Evolutionary conservation across 345 rosid genomes (phyloP).

Genomic region (Syzygium grande): DNA sequence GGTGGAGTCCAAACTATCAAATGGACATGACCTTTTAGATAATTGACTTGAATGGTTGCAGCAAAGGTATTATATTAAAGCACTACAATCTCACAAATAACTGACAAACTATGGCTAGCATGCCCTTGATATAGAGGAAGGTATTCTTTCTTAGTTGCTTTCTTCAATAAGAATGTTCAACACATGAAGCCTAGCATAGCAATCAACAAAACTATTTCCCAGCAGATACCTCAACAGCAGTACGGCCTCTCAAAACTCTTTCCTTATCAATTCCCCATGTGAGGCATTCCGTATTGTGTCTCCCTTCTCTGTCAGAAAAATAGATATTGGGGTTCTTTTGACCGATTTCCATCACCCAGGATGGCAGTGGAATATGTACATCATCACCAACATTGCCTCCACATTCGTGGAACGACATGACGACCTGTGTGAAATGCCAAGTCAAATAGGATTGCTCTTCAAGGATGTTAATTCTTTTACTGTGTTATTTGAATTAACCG

Average conservation of each 20-base stretch:
- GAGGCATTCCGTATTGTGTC: slow-evolving; percentile 76
- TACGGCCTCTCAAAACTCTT: slow-evolving; percentile 78
- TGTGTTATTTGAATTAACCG: background rate
- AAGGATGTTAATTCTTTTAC: background rate
- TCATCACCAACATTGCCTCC: slow-evolving; percentile 98
- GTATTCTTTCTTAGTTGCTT: background rate
- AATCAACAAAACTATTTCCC: background rate
- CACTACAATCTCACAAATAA: background rate
- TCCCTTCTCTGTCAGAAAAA: slow-evolving; percentile 81
- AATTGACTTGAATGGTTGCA: background rate
- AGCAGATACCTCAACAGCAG: slow-evolving; percentile 79
- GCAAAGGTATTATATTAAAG: background rate
- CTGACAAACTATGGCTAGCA: background rate
- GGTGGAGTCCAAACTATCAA: background rate
- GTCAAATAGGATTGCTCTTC: background rate
- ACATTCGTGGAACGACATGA: slow-evolving; percentile 96
- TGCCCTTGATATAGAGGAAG: background rate
- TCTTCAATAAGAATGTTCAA: background rate
- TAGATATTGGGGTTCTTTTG: slow-evolving; percentile 75
- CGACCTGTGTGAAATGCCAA: slow-evolving; percentile 44
- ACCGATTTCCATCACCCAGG: slow-evolving; percentile 73
- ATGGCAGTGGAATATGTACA: slow-evolving; percentile 78
- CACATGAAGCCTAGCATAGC: background rate
- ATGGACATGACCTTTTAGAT: background rate
- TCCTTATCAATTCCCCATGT: slow-evolving; percentile 97